Conservation (phyloP, 129 eudicot genomes). For the Cynara cardunculus region DNA sequence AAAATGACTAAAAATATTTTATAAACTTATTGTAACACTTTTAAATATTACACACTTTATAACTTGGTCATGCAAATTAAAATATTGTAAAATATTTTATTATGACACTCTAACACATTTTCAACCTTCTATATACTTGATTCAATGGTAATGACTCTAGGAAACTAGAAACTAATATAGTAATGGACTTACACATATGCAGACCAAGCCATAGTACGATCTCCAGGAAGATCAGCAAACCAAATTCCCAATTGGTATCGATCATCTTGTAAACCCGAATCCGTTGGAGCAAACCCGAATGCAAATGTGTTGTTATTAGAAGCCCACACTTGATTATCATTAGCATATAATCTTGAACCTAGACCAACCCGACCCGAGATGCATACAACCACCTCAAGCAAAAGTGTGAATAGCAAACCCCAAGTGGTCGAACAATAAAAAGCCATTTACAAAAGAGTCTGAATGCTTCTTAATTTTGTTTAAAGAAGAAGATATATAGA, state of each 20-base stretch:
- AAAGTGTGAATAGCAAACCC: background rate
- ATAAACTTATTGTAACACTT: background rate
- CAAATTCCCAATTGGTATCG: conserved; percentile 66
- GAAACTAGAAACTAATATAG: background rate
- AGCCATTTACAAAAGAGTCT: conserved; percentile 29
- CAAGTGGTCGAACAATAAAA: conserved; percentile 6
- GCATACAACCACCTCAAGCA: conserved; percentile 24
- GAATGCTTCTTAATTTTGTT: background rate
- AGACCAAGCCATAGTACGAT: conserved; percentile 77
- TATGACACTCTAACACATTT: too few relatives aligned
- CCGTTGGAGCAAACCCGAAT: conserved; percentile 61
- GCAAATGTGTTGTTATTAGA: conserved; percentile 86
- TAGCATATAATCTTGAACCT: conserved; percentile 72
- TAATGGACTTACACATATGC: conserved; percentile 57
- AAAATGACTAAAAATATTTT: too few relatives aligned
- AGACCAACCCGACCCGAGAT: conserved; percentile 34
- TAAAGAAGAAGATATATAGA: background rate
- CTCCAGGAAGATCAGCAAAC: conserved; percentile 83
- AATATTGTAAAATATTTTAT: background rate
- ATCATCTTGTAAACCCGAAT: conserved; percentile 16
- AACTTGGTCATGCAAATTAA: background rate
- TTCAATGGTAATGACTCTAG: background rate
- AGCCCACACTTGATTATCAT: conserved; percentile 59
- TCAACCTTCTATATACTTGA: background rate
- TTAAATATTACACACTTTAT: background rate